phyloP scores from a whole-genome alignment of 768 basidiomycete genomes.

The Amanita jacksonii region DNA sequence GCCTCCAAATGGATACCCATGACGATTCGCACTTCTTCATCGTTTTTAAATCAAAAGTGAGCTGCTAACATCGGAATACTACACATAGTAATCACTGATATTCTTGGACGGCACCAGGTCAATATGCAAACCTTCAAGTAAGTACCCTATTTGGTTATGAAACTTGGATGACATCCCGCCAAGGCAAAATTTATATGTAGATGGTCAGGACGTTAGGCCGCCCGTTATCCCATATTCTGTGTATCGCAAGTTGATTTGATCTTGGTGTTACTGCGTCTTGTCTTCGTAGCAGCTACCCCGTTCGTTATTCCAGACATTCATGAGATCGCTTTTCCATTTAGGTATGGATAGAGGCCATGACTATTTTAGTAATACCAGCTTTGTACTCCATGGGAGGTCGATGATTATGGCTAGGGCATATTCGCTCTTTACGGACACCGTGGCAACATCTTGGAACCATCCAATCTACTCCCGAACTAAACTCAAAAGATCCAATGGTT shows the following conservation, averaged over 20 bases:
- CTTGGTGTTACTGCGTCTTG: conserved; percentile 10
- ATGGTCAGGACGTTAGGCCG: conserved; percentile 38
- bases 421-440: too few species aligned
- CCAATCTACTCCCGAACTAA: too few species aligned
- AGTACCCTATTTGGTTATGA: conserved; percentile 15
- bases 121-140: conserved; percentile 71
- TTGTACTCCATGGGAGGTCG: too few species aligned
- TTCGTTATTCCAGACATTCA: too few species aligned
- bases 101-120: conserved; percentile 33
- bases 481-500: too few species aligned
- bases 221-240: conserved; percentile 58
- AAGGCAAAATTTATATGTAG: conserved; percentile 32
- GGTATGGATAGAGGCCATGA: too few species aligned
- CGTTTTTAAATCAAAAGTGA: conserved; percentile 76
- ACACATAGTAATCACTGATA: not conserved
- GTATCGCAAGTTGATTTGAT: conserved; percentile 29
- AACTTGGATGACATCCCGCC: too few species aligned
- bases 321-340: too few species aligned
- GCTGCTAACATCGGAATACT: conserved; percentile 14
- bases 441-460: too few species aligned
- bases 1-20: conserved; percentile 76
- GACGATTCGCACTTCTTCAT: conserved; percentile 77
- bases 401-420: too few species aligned
- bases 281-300: too few species aligned
- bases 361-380: too few species aligned